These are phyloP conservation scores for Bryoglossum gracile DNA, from an alignment of 495 filamentous ascomycete genomes.

Conservation along the genomic window DNA sequence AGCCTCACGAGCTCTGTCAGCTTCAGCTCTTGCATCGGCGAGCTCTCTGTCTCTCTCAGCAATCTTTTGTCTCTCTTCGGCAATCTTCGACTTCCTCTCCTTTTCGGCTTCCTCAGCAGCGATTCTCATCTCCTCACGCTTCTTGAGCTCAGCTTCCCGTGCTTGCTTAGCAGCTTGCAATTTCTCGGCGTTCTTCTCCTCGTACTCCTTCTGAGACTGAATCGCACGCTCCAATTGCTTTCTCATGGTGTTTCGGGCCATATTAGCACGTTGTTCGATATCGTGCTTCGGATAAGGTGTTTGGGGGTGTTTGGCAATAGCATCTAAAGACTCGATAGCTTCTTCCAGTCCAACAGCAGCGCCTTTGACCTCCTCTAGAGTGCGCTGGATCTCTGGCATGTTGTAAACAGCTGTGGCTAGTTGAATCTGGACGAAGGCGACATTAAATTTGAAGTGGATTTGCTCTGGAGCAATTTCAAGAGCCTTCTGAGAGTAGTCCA, in stretches of 20 bases:
- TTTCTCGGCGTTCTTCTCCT: conserved; percentile 83
- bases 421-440: conserved; percentile 94
- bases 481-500: conserved; percentile 82
- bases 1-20: conserved; percentile 59
- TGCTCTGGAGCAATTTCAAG: conserved; percentile 72
- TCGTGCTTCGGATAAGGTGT: conserved; percentile 87
- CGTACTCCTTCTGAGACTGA: conserved; percentile 81
- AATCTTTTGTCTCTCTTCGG: conserved; percentile 74
- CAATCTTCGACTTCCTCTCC: conserved; percentile 67
- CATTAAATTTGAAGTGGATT: conserved; percentile 90
- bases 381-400: conserved; percentile 67
- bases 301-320: conserved; percentile 71
- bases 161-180: conserved; percentile 65
- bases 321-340: conserved; percentile 73
- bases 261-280: conserved; percentile 90
- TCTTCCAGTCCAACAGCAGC: conserved; percentile 81
- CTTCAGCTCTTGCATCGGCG: conserved; percentile 61
- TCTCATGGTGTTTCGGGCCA: conserved; percentile 90
- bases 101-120: conserved; percentile 57
- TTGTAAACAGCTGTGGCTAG: conserved; percentile 73
- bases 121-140: conserved; percentile 63
- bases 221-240: conserved; percentile 81
- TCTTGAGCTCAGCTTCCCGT: conserved; percentile 68
- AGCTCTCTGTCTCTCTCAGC: conserved; percentile 65
- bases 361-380: conserved; percentile 51